A percentile compares a stretch with the other conserved stretches of the same genome.
Evolutionary conservation across 1,284 basidiomycete genomes (phyloP).

Genomic region (Trichosporon coremiiforme): DNA sequence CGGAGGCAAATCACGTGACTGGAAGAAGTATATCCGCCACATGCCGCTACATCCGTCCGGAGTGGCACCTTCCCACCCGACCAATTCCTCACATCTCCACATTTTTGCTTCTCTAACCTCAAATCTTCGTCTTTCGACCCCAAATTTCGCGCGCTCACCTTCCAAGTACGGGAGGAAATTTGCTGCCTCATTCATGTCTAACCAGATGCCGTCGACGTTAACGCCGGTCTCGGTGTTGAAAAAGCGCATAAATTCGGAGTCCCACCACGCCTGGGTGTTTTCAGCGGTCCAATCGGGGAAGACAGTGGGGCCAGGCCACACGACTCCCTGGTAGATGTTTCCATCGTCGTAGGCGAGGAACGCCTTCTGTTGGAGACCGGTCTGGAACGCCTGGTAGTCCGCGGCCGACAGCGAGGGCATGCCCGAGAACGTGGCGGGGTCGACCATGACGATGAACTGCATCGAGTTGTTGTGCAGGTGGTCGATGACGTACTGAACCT

Average conservation of each 20-base stretch:
- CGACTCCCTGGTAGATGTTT: constrained; percentile 64
- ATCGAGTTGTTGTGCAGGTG: constrained; percentile 65
- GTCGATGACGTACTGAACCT: constrained; percentile 67
- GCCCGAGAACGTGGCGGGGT: constrained; percentile 65
- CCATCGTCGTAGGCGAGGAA: constrained; percentile 67
- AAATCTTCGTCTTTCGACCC: background rate
- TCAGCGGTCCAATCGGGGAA: constrained; percentile 70
- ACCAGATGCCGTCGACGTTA: constrained; percentile 62
- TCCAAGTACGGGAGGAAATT: constrained; percentile 38
- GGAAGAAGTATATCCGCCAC: background rate
- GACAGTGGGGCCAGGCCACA: constrained; percentile 71
- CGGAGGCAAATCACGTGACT: background rate
- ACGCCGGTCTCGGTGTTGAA: constrained; percentile 55
- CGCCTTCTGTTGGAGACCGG: constrained; percentile 62
- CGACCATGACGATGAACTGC: constrained; percentile 67
- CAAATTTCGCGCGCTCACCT: background rate
- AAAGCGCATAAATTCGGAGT: constrained; percentile 64
- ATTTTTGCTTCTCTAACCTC: background rate
- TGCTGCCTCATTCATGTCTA: constrained; percentile 65
- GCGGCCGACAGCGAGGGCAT: constrained; percentile 34
- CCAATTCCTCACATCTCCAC: background rate
- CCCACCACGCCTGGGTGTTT: constrained; percentile 64
- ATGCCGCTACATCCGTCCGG: background rate
- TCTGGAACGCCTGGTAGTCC: constrained; percentile 63
- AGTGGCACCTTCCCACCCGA: background rate